These are phyloP conservation scores for Fusarium staphyleae DNA, from an alignment of 2,329 filamentous ascomycete species.

Conservation along the genomic window DNA sequence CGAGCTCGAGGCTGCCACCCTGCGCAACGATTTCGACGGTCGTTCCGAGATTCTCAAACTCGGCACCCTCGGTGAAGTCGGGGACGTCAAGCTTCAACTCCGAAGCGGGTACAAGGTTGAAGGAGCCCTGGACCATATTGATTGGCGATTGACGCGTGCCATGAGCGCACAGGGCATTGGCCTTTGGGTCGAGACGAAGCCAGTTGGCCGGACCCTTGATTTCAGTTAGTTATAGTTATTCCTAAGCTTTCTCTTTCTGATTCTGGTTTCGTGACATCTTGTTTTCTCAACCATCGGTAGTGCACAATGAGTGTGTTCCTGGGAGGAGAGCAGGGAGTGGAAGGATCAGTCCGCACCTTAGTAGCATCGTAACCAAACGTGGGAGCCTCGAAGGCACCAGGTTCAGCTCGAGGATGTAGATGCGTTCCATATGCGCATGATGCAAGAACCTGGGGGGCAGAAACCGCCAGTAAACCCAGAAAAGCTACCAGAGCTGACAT, in stretches of 20 bases:
- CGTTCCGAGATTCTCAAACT: conserved; percentile 60
- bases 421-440: conserved; percentile 52
- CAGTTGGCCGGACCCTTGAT: conserved; percentile 60
- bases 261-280: too few relatives aligned
- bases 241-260: too few relatives aligned
- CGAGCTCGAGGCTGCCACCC: conserved; percentile 54
- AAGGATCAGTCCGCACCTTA: conserved; percentile 39
- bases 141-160: conserved; percentile 64
- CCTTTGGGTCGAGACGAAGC: conserved; percentile 51
- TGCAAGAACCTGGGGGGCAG: conserved; percentile 36
- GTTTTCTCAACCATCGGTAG: too few relatives aligned
- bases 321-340: not conserved
- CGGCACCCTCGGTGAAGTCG: conserved; percentile 45
- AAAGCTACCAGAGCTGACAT: conserved; percentile 26
- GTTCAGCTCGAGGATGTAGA: conserved; percentile 44
- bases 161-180: conserved; percentile 55
- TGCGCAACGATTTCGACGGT: conserved; percentile 58
- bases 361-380: conserved; percentile 49
- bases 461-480: conserved; percentile 24
- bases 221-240: not conserved
- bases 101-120: conserved; percentile 41
- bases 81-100: conserved; percentile 48
- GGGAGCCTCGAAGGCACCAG: conserved; percentile 43
- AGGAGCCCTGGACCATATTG: conserved; percentile 51
- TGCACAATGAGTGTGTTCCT: not conserved